phyloP scores from a whole-genome alignment of 305 asterid species.

The Galium porrigens region DNA sequence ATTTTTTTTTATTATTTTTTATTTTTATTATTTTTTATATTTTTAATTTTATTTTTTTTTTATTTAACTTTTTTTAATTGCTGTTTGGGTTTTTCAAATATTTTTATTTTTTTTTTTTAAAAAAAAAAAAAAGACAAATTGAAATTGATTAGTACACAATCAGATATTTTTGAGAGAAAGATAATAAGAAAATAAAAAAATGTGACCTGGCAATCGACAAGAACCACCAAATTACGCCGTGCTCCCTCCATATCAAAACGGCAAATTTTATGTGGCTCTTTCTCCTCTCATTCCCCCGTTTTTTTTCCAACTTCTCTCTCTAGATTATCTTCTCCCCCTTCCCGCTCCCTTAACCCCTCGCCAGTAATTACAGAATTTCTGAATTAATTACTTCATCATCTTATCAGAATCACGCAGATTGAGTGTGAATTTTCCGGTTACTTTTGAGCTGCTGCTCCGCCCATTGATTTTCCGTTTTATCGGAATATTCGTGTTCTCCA shows the following conservation, averaged over 20 bases:
- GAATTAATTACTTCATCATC: constrained; percentile 2
- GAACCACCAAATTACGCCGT: background rate
- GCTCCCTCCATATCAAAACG: constrained; percentile 12
- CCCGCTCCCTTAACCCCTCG: constrained; percentile 19
- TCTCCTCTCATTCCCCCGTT: constrained; percentile 20
- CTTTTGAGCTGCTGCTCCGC: constrained; percentile 9
- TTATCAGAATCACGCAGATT: background rate
- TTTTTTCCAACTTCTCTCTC: constrained; percentile 36
- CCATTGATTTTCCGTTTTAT: constrained; percentile 10
- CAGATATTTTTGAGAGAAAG: background rate
- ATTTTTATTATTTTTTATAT: too few species aligned
- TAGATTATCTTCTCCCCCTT: constrained; percentile 35
- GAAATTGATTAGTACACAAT: background rate
- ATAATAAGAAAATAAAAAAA: background rate
- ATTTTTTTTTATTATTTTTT: too few species aligned
- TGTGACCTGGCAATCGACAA: background rate
- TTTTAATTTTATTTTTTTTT: too few species aligned
- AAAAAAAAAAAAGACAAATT: too few species aligned
- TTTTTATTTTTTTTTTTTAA: too few species aligned
- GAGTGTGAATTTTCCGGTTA: constrained; percentile 22
- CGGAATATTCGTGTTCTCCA: background rate
- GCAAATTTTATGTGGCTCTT: constrained; percentile 35
- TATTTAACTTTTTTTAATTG: too few species aligned
- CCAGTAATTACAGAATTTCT: background rate
- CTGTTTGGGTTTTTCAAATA: too few species aligned